These are phyloP conservation scores for Exserohilum rostratum DNA, from an alignment of 2,329 filamentous ascomycete genomes.

Conservation along the genomic window DNA sequence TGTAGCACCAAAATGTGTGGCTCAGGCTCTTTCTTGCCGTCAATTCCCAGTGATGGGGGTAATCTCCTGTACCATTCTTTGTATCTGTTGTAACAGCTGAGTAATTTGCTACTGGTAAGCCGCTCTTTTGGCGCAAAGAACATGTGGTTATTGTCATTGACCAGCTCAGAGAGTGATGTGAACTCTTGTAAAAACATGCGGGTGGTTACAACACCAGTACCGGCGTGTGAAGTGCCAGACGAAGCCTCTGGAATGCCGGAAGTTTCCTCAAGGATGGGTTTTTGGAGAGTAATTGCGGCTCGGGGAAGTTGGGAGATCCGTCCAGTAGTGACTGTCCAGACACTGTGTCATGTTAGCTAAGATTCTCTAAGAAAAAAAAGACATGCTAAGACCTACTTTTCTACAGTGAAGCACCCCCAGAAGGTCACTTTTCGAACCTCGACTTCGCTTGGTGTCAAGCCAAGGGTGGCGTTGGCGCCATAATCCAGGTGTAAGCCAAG, in stretches of 20 bases:
- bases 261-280: conserved; percentile 64
- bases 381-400: conserved; percentile 49
- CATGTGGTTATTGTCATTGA: conserved; percentile 73
- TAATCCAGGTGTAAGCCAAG: conserved; percentile 67
- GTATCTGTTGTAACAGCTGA: conserved; percentile 71
- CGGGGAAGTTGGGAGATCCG: conserved; percentile 56
- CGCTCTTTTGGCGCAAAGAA: conserved; percentile 73
- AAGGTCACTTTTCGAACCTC: conserved; percentile 60
- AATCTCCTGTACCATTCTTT: conserved; percentile 74
- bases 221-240: conserved; percentile 14
- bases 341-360: conserved; percentile 33
- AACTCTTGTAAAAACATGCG: conserved; percentile 59
- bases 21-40: conserved; percentile 60
- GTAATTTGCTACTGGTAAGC: conserved; percentile 67
- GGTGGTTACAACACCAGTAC: conserved; percentile 29
- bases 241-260: conserved; percentile 53
- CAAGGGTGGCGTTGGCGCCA: conserved; percentile 38
- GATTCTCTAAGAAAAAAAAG: not conserved
- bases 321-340: conserved; percentile 55
- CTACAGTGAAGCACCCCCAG: conserved; percentile 59
- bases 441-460: conserved; percentile 50
- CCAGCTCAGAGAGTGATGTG: conserved; percentile 74
- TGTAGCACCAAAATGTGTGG: conserved; percentile 76
- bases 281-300: conserved; percentile 56
- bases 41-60: conserved; percentile 66